Evolutionary conservation across 2,329 filamentous ascomycete genomes (phyloP).

Genomic region (Sarocladium strictum): DNA sequence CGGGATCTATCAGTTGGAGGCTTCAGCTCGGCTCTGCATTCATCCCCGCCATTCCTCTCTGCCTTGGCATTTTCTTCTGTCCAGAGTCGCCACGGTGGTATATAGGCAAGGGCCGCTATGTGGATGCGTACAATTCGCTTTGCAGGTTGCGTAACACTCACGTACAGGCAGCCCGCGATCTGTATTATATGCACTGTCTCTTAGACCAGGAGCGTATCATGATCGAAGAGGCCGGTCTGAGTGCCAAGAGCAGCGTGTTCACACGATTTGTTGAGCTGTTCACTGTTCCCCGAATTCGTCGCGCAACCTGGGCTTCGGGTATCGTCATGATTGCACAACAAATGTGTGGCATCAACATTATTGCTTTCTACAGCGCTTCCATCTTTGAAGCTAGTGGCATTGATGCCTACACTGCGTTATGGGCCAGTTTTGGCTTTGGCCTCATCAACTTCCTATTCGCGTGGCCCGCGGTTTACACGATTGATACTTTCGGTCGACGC

Average conservation of each 20-base stretch:
- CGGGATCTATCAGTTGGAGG: slow-evolving; percentile 40
- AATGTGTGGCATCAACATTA: slow-evolving; percentile 28
- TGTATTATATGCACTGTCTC: slow-evolving; percentile 52
- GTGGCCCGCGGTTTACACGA: slow-evolving; percentile 47
- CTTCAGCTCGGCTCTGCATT: slow-evolving; percentile 60
- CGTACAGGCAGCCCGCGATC: slow-evolving; percentile 55
- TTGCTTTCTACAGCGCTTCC: slow-evolving; percentile 44
- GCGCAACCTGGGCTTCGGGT: slow-evolving; percentile 29
- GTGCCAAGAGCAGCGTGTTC: slow-evolving; percentile 22
- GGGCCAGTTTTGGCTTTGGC: slow-evolving; percentile 36
- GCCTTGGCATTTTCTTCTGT: slow-evolving; percentile 52
- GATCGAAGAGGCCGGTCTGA: slow-evolving; percentile 16
- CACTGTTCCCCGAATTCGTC: slow-evolving; percentile 37
- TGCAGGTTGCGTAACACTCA: slow-evolving; percentile 49
- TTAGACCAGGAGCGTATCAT: slow-evolving; percentile 26
- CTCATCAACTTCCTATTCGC: slow-evolving; percentile 47
- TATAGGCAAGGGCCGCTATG: slow-evolving; percentile 53
- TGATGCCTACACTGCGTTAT: slow-evolving; percentile 36
- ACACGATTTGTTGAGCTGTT: slow-evolving; percentile 40
- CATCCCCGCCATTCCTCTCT: slow-evolving; percentile 56
- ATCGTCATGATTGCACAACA: slow-evolving; percentile 27
- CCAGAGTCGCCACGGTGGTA: slow-evolving; percentile 62
- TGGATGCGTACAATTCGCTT: slow-evolving; percentile 50
- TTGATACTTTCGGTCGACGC: slow-evolving; percentile 46
- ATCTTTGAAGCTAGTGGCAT: slow-evolving; percentile 38